phyloP scores from a whole-genome alignment of 345 rosid genomes.

The Boechera retrofracta region DNA sequence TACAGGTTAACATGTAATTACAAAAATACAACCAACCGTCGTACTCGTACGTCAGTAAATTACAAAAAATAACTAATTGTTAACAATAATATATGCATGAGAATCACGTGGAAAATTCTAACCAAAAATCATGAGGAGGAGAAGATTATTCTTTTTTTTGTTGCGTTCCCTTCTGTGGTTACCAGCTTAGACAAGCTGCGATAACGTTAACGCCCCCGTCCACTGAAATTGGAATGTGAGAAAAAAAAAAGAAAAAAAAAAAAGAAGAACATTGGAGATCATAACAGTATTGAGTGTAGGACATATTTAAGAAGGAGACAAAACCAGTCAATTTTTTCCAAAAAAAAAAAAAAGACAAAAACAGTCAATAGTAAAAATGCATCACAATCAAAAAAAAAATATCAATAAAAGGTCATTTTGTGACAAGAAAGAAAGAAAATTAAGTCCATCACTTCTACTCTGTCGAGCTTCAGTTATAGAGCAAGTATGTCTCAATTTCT shows the following conservation, averaged over 20 bases:
- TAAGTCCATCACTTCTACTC: conserved; percentile 21
- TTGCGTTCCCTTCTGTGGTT: conserved; percentile 33
- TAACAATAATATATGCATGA: not conserved
- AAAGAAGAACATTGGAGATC: not conserved
- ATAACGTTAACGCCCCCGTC: conserved; percentile 31
- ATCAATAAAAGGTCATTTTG: conserved; percentile 35
- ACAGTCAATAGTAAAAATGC: conserved; percentile 7
- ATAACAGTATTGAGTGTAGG: not conserved
- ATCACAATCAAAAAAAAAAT: not conserved
- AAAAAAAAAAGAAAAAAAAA: not conserved
- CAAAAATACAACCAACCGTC: not conserved
- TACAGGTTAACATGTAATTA: not conserved
- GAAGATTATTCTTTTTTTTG: conserved; percentile 2
- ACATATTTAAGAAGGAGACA: not conserved
- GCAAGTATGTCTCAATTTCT: conserved; percentile 39
- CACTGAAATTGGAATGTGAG: conserved; percentile 20
- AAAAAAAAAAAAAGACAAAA: not conserved
- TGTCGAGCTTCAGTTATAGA: conserved; percentile 36
- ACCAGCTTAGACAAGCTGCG: conserved; percentile 14
- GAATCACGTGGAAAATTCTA: not conserved
- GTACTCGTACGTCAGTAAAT: not conserved
- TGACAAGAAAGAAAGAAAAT: conserved; percentile 24
- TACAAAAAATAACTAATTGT: not conserved
- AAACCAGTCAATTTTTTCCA: too few relatives aligned
- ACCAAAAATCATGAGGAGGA: not conserved